These are phyloP conservation scores for Lasiodiplodia sp. DNA, from an alignment of 2,329 filamentous ascomycete genomes.

Conservation along the genomic window DNA sequence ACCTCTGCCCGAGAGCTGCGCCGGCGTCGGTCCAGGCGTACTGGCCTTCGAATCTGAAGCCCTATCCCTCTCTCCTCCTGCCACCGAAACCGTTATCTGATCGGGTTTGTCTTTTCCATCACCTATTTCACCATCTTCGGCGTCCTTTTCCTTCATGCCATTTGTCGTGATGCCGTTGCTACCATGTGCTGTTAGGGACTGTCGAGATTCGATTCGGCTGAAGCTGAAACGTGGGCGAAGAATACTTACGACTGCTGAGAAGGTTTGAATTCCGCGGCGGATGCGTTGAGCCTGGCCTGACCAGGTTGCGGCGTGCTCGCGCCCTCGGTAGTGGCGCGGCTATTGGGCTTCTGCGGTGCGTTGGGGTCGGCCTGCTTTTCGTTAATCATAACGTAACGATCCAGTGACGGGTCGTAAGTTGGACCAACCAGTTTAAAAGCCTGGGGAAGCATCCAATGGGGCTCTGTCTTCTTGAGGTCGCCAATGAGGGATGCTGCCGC, in stretches of 20 bases:
- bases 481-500: constrained; percentile 75
- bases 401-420: not conserved
- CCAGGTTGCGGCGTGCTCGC: constrained; percentile 54
- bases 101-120: constrained; percentile 56
- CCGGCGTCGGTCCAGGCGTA: constrained; percentile 4
- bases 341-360: constrained; percentile 38
- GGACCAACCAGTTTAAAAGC: constrained; percentile 71
- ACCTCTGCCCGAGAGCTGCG: constrained; percentile 4
- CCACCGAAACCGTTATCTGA: constrained; percentile 32
- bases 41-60: constrained; percentile 28
- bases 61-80: constrained; percentile 18
- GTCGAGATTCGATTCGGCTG: not conserved
- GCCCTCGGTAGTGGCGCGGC: constrained; percentile 39
- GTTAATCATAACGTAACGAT: not conserved
- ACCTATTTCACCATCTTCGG: constrained; percentile 77
- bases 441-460: constrained; percentile 76
- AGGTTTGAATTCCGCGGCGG: constrained; percentile 71
- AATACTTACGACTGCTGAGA: constrained; percentile 34
- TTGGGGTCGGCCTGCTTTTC: constrained; percentile 21
- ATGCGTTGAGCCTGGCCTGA: constrained; percentile 58
- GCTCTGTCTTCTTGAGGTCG: constrained; percentile 70
- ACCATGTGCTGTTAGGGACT: not conserved
- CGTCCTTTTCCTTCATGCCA: constrained; percentile 53
- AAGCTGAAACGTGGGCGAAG: not conserved
- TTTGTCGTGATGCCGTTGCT: constrained; percentile 46